Evolutionary conservation across 306 rosid species (phyloP), one percentile per base, ranked within the genome.

Genomic region (Vachellia pachyceras): DNA sequence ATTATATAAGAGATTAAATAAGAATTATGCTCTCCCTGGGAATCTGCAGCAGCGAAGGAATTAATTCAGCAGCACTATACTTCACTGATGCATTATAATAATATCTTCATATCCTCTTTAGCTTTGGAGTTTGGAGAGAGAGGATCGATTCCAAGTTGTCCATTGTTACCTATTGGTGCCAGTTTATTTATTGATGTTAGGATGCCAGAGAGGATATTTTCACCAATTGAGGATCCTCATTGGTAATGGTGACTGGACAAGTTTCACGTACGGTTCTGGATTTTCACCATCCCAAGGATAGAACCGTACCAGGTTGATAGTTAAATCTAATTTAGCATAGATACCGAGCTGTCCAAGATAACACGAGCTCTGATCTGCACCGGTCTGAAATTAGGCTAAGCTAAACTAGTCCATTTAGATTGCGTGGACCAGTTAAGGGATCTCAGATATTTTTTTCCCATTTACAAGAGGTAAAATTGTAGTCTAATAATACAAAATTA

Each of bases 11-110:
- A 49, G 8, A 76, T 70, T 47, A 57, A 69, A 35, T 25, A 67
- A 40, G 25, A 36, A 61, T 77, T 79, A 61, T 74, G 80, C 77
- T 64, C 12, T 70, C 74, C 17, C 37, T 39, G 41, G 80, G 86
- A 81, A 84, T 84, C 82, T 81, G 82, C 65, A 54, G 73, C 72
- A 25, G 68, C 29, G 63, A 77, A 74, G 80, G 82, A 81, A 84
- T 84, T 70, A 33, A 46, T 70, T 64, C 86, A 63, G 79, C 47
- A 78, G 82, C 64, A 74, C 77, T 74, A 74, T 3, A 7, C 20
- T 74, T 85, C 69, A 64, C 33, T 39, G 46, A 39, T 67, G 68
- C 87, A 82, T 63, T 50, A 73, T 75, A 80, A 73, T 75, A 80
- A 72, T 29, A 82, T 85, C 75, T 55, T 77, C 58, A 35, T 81